phyloP scores from a whole-genome alignment of 2,329 filamentous ascomycete species.

The Coniochaeta prunicola region DNA sequence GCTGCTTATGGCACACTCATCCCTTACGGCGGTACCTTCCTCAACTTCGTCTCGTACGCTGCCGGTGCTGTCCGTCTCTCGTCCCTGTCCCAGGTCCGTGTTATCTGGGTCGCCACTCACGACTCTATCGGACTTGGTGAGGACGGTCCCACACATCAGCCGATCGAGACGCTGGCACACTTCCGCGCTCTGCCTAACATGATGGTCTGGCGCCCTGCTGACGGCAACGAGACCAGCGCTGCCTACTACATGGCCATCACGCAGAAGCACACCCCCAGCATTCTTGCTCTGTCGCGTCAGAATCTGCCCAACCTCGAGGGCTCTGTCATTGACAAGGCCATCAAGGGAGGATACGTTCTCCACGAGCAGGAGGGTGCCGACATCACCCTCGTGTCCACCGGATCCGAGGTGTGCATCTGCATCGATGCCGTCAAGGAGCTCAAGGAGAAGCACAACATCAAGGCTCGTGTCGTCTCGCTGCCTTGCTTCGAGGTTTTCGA shows the following conservation, averaged over 20 bases:
- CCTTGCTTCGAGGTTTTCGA: conserved; percentile 98
- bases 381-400: conserved; percentile 87
- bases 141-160: conserved; percentile 97
- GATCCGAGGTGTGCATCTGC: conserved; percentile 91
- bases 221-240: conserved; percentile 96
- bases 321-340: conserved; percentile 78
- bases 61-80: conserved; percentile 93
- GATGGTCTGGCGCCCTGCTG: conserved; percentile 98
- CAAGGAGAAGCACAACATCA: conserved; percentile 79
- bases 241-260: conserved; percentile 95
- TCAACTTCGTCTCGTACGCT: conserved; percentile 98
- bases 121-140: conserved; percentile 99
- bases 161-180: conserved; percentile 95
- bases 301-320: conserved; percentile 97
- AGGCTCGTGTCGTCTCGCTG: conserved; percentile 87
- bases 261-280: conserved; percentile 81
- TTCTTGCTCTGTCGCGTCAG: conserved; percentile 92
- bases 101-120: conserved; percentile 95
- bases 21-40: conserved; percentile 91
- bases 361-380: conserved; percentile 78
- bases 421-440: conserved; percentile 89
- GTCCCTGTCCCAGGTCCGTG: conserved; percentile 80
- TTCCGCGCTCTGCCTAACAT: conserved; percentile 98
- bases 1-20: conserved; percentile 92
- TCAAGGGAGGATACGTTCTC: conserved; percentile 92